Percentiles rank a stretch among this genome's conserved stretches.
Evolutionary conservation across 1,284 basidiomycete species (phyloP).

Genomic region (Apiotrichum mycotoxinovorans): DNA sequence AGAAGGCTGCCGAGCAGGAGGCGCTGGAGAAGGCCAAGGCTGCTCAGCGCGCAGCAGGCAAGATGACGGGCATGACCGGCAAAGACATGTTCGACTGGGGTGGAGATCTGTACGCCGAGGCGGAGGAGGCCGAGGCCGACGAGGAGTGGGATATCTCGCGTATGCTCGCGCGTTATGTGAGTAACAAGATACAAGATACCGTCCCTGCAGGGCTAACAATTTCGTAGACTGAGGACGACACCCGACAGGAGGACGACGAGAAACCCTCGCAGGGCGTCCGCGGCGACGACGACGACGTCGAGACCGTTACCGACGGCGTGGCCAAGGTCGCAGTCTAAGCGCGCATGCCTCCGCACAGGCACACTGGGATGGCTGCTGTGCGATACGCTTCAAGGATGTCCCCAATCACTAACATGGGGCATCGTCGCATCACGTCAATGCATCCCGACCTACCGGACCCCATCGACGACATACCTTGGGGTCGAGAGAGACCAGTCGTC

Average conservation of each 20-base stretch:
- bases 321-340: conserved; percentile 34
- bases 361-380: no score
- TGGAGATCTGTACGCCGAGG: conserved; percentile 89
- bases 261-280: no score
- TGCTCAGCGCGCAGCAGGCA: conserved; percentile 77
- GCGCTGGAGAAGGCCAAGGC: conserved; percentile 81
- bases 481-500: not conserved
- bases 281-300: conserved; percentile 59
- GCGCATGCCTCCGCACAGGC: not conserved
- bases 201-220: no score
- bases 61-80: conserved; percentile 89
- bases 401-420: no score
- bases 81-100: conserved; percentile 97
- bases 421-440: not conserved
- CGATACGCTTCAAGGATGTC: no score
- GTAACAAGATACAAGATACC: not conserved
- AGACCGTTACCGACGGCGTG: conserved; percentile 49
- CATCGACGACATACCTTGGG: not conserved
- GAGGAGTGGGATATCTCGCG: conserved; percentile 50
- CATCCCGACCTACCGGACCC: not conserved
- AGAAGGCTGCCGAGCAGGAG: conserved; percentile 84
- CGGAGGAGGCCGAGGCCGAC: conserved; percentile 57
- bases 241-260: conserved; percentile 58
- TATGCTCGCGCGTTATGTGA: conserved; percentile 43
- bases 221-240: conserved; percentile 5